Base-by-base conservation (phyloP, 495 filamentous ascomycete species). In the Extremus antarcticus region DNA sequence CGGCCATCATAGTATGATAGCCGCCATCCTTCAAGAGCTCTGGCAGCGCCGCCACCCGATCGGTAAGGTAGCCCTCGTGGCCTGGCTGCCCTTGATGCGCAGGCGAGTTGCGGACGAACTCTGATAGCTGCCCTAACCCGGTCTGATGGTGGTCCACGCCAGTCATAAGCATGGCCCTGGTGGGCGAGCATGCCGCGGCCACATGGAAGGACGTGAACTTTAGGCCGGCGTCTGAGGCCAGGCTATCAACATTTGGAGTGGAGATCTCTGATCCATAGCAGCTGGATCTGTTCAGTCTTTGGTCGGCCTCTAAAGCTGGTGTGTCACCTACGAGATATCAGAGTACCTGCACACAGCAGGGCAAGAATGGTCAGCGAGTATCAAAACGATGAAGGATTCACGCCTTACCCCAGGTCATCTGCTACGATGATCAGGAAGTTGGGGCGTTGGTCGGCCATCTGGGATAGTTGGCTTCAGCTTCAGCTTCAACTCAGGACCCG, bases 51-150 rank as follows among this genome's bases (percentile, higher is more conserved):
- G 71, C 80, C n/a, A 83, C 78, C 4, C 71, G 65, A 39, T 80
- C 75, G 51, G 81, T 82, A 22, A 83, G 69, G 51, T 80, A 83
- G 0, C 78, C 78, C 61, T 82, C 79, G 60, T 83, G 79, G 0
- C 79, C 78, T 1, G 78, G 78, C 74, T 76, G 77, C 15, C 56
- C 70, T 9, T 66, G 45, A 10, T 68, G 10, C 56, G 65, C 24
- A 63, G 67, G 66, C 50, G 43, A 64, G 3, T 24, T 23, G 23
- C 35, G 19, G 9, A 54, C 50, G 16, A 45, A 69, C 56, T 74
- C 72, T 29, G 67, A 52, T 45, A 75, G 51, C 21, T 70, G 66
- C 19, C 73, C 73, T 0, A 75, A 59, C 21, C 72, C 70, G 16
- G 73, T 68, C 29, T 72, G 69, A 54, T 75, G 76, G 50, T 73